Evolutionary conservation across 2,329 filamentous ascomycete species (phyloP), one percentile per base, ranked within the genome.

Genomic region (Alternaria triticina): DNA sequence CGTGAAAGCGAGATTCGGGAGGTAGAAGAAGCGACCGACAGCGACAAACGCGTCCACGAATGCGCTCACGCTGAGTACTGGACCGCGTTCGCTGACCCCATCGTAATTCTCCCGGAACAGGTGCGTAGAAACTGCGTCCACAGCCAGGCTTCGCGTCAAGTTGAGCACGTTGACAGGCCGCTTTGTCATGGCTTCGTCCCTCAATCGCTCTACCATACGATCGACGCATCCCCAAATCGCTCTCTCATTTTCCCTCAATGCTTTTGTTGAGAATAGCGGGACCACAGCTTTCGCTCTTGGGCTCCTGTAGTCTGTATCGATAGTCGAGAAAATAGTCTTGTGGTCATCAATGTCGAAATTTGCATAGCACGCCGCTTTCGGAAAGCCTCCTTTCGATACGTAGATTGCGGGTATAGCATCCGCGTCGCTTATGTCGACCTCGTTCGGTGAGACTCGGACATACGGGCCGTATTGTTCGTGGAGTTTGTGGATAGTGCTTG

Each of bases 281-380:
- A 81, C 72, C 0, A 87, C 84, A 15, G 83, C 83, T 70, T 86
- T 87, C 12, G 84, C 84, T 49, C 86, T 74, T 5, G 74, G 65
- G 4, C 79, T 80, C 11, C 86, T 72, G 46, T 83, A 76, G 3
- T 77, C 78, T 4, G 73, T 74, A 59, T 83, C 80, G 17, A 80
- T 76, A 0, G 79, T 82, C 4, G 82, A 85, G 74, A 89, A 89
- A 36, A 89, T 84, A 1, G 85, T 86, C 27, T 81, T 74, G 67
- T 85, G 84, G 1, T 84, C 85, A 66, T 87, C 86, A 17, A 87
- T 85, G 61, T 88, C 84, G 67, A 88, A 88, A 65, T 88, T 88
- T 1, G 75, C 73, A 70, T 88, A 88, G 61, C 80, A 83, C 0
- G 73, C 67, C 1, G 84, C 80, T 70, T 89, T 88, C 0, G 76